Conservation (phyloP, 78 protist species). For the Dictyostelium intermedium region DNA sequence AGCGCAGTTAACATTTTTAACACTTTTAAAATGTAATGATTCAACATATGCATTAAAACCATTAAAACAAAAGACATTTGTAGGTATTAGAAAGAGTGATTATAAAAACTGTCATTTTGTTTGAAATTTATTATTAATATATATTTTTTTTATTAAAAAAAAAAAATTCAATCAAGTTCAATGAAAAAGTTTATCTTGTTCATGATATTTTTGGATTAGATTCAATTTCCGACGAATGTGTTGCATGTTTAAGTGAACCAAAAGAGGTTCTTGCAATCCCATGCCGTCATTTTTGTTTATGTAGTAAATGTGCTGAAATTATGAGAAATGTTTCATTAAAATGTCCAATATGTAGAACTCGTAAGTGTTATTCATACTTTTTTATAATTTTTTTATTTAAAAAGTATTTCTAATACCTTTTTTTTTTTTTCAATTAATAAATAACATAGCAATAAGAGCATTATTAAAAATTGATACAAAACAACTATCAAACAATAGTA, state of each 20-base stretch:
- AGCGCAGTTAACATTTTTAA: slow-evolving; percentile 27
- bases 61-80: slow-evolving; percentile 60
- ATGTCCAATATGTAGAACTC: slow-evolving; percentile 78
- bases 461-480: slow-evolving; percentile 6
- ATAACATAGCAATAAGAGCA: neutral
- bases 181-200: slow-evolving; percentile 15
- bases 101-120: no score
- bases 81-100: neutral
- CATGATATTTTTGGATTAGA: slow-evolving; percentile 77
- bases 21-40: slow-evolving; percentile 55
- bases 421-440: neutral
- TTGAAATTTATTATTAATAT: neutral
- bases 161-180: slow-evolving; percentile 28
- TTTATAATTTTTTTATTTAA: neutral
- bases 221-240: slow-evolving; percentile 21
- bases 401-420: no score
- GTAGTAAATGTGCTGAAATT: slow-evolving; percentile 67
- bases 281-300: slow-evolving; percentile 67
- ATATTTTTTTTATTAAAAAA: neutral
- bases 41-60: slow-evolving; percentile 59
- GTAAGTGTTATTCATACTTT: neutral
- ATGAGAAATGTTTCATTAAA: slow-evolving; percentile 41
- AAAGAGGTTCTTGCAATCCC: slow-evolving; percentile 65
- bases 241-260: slow-evolving; percentile 55
- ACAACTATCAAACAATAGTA: neutral